These are phyloP conservation scores for Lonicera japonica DNA, from an alignment of 129 eudicot species.

Conservation along the genomic window DNA sequence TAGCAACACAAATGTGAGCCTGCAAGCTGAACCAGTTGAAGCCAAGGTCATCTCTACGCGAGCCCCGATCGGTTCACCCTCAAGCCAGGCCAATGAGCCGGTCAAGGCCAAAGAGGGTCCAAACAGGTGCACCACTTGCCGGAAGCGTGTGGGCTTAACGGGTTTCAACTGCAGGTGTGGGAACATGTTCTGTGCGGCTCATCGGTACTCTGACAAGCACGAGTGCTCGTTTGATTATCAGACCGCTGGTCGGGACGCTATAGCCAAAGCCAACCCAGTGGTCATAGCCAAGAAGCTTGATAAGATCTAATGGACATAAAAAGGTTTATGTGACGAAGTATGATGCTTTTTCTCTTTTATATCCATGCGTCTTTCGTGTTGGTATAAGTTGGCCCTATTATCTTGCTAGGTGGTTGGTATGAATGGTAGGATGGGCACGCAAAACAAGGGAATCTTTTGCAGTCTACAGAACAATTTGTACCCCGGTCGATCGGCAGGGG, in stretches of 20 bases:
- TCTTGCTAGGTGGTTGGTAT: constrained; percentile 21
- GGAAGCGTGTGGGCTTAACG: constrained; percentile 66
- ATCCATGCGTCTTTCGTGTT: constrained; percentile 13
- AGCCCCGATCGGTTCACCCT: constrained; percentile 16
- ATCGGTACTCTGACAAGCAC: constrained; percentile 76
- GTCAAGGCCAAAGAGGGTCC: constrained; percentile 56
- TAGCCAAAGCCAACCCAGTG: constrained; percentile 65
- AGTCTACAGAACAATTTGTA: too few species aligned
- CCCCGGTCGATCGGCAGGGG: too few species aligned
- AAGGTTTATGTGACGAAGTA: constrained; percentile 6
- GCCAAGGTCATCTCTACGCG: constrained; percentile 21
- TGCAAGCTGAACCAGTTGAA: constrained; percentile 15
- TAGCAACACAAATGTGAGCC: constrained; percentile 14
- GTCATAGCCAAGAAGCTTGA: constrained; percentile 72
- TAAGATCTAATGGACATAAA: too few species aligned
- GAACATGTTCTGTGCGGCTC: constrained; percentile 53
- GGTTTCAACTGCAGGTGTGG: constrained; percentile 69
- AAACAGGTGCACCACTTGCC: constrained; percentile 51
- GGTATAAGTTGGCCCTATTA: constrained; percentile 18
- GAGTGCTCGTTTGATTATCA: constrained; percentile 66
- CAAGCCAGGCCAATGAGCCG: constrained; percentile 23
- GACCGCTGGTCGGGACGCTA: constrained; percentile 59
- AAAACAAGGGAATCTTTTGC: too few species aligned
- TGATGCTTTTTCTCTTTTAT: constrained; percentile 20
- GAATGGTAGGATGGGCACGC: too few species aligned